Evolutionary conservation across 306 rosid species (phyloP).

Genomic region (Astragalus glycyphyllos): DNA sequence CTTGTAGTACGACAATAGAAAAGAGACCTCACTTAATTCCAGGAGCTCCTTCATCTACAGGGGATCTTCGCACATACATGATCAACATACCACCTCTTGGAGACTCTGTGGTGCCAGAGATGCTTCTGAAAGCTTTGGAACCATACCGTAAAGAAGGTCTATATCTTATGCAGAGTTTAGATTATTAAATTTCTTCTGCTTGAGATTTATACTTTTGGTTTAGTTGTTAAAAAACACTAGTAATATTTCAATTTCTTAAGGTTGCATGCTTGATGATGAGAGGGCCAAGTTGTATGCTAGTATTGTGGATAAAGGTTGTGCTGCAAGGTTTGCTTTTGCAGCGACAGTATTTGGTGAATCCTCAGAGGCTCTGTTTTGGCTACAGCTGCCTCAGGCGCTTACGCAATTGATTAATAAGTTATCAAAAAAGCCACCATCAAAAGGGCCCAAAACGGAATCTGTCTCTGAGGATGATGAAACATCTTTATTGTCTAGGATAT

Average conservation of each 20-base stretch:
- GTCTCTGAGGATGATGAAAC: slow-evolving; percentile 65
- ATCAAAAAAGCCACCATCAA: slow-evolving; percentile 64
- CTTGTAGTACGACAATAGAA: slow-evolving; percentile 69
- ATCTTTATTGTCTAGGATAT: slow-evolving; percentile 72
- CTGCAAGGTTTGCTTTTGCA: slow-evolving; percentile 85
- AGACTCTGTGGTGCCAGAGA: slow-evolving; percentile 91
- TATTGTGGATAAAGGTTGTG: slow-evolving; percentile 79
- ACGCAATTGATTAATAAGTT: slow-evolving; percentile 74
- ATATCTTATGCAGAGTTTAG: slow-evolving; percentile 41
- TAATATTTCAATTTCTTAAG: slow-evolving; percentile 54
- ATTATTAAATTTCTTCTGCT: slow-evolving; percentile 29
- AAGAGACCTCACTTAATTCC: slow-evolving; percentile 85
- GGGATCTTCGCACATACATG: slow-evolving; percentile 90
- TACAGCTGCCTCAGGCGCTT: slow-evolving; percentile 83
- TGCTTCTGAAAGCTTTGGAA: slow-evolving; percentile 90
- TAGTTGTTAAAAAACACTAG: slow-evolving; percentile 25
- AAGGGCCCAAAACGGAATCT: slow-evolving; percentile 46
- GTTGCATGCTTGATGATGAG: slow-evolving; percentile 89
- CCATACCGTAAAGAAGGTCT: slow-evolving; percentile 93
- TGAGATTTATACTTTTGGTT: slow-evolving; percentile 35
- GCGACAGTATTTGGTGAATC: slow-evolving; percentile 93
- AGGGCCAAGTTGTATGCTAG: slow-evolving; percentile 90
- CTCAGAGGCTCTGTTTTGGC: slow-evolving; percentile 95
- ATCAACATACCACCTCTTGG: slow-evolving; percentile 75
- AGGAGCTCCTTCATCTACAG: slow-evolving; percentile 66